Evolutionary conservation across 2,329 filamentous ascomycete species (phyloP).

Genomic region (Colletotrichum tamarilloi): DNA sequence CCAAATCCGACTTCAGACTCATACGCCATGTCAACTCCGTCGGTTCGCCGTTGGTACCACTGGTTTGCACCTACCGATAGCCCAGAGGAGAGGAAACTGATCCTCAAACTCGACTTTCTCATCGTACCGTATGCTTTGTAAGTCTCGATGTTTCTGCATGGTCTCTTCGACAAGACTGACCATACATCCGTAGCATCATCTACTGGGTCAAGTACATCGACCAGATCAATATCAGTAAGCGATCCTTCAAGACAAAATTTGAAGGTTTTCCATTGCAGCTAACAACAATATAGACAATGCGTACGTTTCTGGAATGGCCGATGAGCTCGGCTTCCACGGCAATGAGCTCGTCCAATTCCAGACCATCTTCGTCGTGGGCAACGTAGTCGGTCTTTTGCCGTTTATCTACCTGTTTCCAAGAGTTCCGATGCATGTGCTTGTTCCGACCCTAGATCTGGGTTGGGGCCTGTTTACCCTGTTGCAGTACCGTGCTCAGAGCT

Average conservation of each 20-base stretch:
- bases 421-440: constrained; percentile 59
- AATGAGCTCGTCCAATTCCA: constrained; percentile 20
- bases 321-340: constrained; percentile 22
- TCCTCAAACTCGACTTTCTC: constrained; percentile 65
- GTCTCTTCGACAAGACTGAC: background rate
- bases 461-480: constrained; percentile 69
- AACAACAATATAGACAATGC: background rate
- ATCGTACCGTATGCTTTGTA: constrained; percentile 66
- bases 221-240: constrained; percentile 62
- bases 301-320: constrained; percentile 22
- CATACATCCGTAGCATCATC: constrained; percentile 45
- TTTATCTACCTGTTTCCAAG: constrained; percentile 62
- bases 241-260: background rate
- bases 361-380: constrained; percentile 47
- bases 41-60: constrained; percentile 38
- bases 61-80: constrained; percentile 63
- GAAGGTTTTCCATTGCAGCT: background rate
- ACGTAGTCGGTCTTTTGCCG: constrained; percentile 62
- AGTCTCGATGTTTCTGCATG: background rate
- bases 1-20: too few species aligned
- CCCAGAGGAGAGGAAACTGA: constrained; percentile 60
- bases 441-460: constrained; percentile 61
- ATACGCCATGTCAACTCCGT: background rate
- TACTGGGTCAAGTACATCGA: constrained; percentile 70
- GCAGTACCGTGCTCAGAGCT: constrained; percentile 61